Evolutionary conservation across 2,329 filamentous ascomycete genomes (phyloP).

Genomic region (Fusarium sp.): DNA sequence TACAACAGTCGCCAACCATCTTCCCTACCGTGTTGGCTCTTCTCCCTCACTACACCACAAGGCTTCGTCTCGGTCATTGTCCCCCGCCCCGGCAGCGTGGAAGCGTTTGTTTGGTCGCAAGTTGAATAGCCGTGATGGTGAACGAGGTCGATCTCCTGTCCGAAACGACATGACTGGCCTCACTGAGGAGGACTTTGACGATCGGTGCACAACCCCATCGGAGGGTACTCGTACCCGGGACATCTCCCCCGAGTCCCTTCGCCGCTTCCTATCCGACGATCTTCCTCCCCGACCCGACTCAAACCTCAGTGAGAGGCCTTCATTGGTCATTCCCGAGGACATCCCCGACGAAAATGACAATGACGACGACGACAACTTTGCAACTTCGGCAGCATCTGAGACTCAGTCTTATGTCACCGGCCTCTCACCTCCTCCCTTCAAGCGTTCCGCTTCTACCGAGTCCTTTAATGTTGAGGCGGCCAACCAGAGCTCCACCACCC

Average conservation of each 20-base stretch:
- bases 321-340: constrained; percentile 50
- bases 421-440: constrained; percentile 65
- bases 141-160: constrained; percentile 48
- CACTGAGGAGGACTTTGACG: constrained; percentile 20
- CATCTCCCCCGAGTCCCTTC: constrained; percentile 66
- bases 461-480: constrained; percentile 36
- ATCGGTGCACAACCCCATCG: constrained; percentile 43
- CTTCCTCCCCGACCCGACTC: constrained; percentile 43
- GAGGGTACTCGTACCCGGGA: constrained; percentile 59
- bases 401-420: constrained; percentile 55
- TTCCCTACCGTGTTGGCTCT: constrained; percentile 43
- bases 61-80: constrained; percentile 60
- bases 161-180: constrained; percentile 33
- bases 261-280: constrained; percentile 63
- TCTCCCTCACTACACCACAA: constrained; percentile 46
- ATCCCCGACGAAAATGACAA: constrained; percentile 53
- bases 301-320: constrained; percentile 44
- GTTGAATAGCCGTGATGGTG: constrained; percentile 46
- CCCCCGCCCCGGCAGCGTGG: constrained; percentile 60
- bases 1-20: constrained; percentile 46
- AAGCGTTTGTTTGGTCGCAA: constrained; percentile 63
- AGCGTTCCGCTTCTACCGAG: constrained; percentile 48
- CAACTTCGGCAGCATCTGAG: constrained; percentile 61
- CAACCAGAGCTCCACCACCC: constrained; percentile 40
- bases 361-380: constrained; percentile 73